Evolutionary conservation across 768 basidiomycete genomes (phyloP), one percentile per base, ranked within the genome.

Genomic region (Pluteus cervinus): DNA sequence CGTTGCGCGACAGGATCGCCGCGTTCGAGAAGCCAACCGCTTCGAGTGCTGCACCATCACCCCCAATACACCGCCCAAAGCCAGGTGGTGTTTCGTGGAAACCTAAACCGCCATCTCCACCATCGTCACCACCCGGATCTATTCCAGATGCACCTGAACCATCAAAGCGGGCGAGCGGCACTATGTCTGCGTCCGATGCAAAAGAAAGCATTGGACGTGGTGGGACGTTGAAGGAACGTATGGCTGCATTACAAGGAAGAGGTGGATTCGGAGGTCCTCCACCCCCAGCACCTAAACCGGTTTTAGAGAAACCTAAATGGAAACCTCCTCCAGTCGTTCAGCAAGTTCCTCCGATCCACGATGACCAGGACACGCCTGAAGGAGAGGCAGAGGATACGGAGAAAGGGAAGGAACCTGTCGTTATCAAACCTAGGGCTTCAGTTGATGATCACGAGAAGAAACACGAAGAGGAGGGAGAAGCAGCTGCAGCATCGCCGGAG

Each of bases 241-340:
- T 98, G 91, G 91, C 91, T 21, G 90, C 91, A 3, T 63, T 97
- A 24, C 86, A 91, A 55, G 88, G 86, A 6, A 79, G 72, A 30
- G 85, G 86, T 11, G 89, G 68, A 7, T 89, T 94, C 51, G 86
- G 86, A 11, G 71, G 65, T 2, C 71, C 80, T 1, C 71, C 73
- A 4, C 59, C 67, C 24, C 48, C 68, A 7, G 58, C 69, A 5
- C 74, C 83, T 2, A 75, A 77, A 40, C 79, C 81, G 4, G 62
- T 72, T 1, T 55, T 68, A 20, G 81, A 82, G 51, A 81, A 79
- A 47, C 85, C 86, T 9, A 88, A 85, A 58, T 93, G 90, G 89
- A 90, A 87, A 55, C 78, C 86, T 0, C 86, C 89, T 1, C 81
- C 79, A 4, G 62, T 66, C 16, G 62, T 70, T 17, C 53, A 64